A percentile compares a stretch with the other conserved stretches of the same genome.
Evolutionary conservation across 2,329 filamentous ascomycete species (phyloP).

Genomic region (Epichloe sibirici): DNA sequence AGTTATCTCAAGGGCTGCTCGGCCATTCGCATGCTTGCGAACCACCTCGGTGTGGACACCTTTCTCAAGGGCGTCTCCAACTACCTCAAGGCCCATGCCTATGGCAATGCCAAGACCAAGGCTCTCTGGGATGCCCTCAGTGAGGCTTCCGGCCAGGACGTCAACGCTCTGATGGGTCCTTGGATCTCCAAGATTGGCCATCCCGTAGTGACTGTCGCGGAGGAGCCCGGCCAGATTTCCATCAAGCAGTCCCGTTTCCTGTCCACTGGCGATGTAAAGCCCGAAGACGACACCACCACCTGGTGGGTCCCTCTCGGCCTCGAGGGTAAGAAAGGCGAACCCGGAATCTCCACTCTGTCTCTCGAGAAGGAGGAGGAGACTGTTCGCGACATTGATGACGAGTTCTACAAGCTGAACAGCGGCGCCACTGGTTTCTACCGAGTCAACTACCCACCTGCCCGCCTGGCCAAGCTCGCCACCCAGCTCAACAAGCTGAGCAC

Average conservation of each 20-base stretch:
- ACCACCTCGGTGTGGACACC: slow-evolving; percentile 73
- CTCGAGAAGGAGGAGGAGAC: slow-evolving; percentile 67
- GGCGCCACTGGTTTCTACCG: slow-evolving; percentile 82
- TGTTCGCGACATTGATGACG: slow-evolving; percentile 59
- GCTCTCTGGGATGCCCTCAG: slow-evolving; percentile 84
- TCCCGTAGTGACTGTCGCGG: slow-evolving; percentile 75
- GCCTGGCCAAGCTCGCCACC: slow-evolving; percentile 67
- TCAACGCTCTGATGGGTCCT: slow-evolving; percentile 76
- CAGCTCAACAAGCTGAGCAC: slow-evolving; percentile 65
- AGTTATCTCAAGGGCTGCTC: slow-evolving; percentile 95
- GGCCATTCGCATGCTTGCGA: slow-evolving; percentile 89
- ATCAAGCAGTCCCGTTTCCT: slow-evolving; percentile 84
- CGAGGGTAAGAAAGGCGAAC: slow-evolving; percentile 57
- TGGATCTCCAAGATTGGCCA: slow-evolving; percentile 97
- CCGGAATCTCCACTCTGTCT: slow-evolving; percentile 51
- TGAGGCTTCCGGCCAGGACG: slow-evolving; percentile 76
- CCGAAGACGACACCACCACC: slow-evolving; percentile 78
- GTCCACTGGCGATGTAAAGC: slow-evolving; percentile 78
- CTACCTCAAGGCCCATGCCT: slow-evolving; percentile 81
- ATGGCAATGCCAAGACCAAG: slow-evolving; percentile 80
- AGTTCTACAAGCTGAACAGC: slow-evolving; percentile 90
- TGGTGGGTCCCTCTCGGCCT: slow-evolving; percentile 95
- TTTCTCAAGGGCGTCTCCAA: slow-evolving; percentile 84
- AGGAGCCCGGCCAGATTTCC: slow-evolving; percentile 70
- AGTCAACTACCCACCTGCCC: slow-evolving; percentile 80